Conservation (phyloP, 257 asterid species). For the Solanum chiquidenum region DNA sequence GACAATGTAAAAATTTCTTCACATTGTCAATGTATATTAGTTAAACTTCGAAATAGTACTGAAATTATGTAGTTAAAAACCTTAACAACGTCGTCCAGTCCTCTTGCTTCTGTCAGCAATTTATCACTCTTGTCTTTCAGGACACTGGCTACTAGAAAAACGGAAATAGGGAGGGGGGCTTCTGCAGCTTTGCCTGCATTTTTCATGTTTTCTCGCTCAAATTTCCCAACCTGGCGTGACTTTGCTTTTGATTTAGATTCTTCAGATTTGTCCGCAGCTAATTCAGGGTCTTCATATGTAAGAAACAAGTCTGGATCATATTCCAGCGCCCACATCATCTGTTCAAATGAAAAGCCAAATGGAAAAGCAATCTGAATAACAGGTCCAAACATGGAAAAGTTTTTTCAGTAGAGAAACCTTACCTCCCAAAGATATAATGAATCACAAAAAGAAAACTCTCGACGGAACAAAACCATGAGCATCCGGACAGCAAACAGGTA, state of each 20-base stretch:
- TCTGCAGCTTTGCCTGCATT: conserved; percentile 33
- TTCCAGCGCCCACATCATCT: conserved; percentile 99
- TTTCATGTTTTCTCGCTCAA: conserved; percentile 60
- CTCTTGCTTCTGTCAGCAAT: conserved; percentile 76
- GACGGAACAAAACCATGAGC: conserved; percentile 96
- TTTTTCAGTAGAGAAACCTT: neutral
- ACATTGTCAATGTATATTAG: neutral
- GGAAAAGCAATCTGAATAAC: neutral
- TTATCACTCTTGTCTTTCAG: conserved; percentile 68
- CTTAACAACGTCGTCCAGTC: conserved; percentile 88
- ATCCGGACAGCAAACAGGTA: conserved; percentile 89
- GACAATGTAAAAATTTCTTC: neutral
- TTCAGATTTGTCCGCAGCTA: conserved; percentile 30
- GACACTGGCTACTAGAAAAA: conserved; percentile 86
- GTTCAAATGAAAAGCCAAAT: neutral
- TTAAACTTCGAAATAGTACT: neutral
- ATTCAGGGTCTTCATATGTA: conserved; percentile 50
- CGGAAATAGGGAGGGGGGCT: conserved; percentile 79
- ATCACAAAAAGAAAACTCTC: conserved; percentile 91
- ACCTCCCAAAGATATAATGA: conserved; percentile 98
- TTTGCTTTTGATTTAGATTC: conserved; percentile 52
- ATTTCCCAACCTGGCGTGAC: conserved; percentile 65
- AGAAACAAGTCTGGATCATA: conserved; percentile 61
- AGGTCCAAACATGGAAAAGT: neutral
- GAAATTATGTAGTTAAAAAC: conserved; percentile 11